Base-by-base conservation (phyloP, 805 yeast genomes). In the Vanderwaltozyma yarrowii region DNA sequence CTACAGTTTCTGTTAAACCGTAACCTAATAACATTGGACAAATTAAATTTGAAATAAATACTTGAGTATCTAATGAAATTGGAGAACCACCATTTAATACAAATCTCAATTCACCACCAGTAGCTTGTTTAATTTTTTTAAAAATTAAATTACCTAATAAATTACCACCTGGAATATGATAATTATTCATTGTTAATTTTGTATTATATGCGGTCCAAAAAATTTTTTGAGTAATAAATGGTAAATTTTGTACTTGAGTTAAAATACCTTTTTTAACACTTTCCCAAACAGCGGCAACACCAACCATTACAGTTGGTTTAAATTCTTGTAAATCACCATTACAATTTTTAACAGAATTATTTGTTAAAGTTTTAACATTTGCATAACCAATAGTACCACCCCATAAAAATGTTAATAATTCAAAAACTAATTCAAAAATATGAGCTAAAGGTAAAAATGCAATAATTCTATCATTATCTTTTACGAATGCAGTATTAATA, bases 221-320 rank as follows among this genome's bases (percentile, higher is more conserved):
- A 31, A 92, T 54, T 59, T 75, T 83, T 64, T 87, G 95, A 23
- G 75, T 71, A 18, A 78, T 49, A 10, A 76, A 49, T 13, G 95
- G 82, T 54, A 71, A 70, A 50, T 76, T 73, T 44, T 70, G 67
- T 45, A 92, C 73, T 65, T 88, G 87, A 38, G 74, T 74, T 42
- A 85, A 45, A 41, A 92, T 81, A 44, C 97, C 98, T 69, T 92
- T 92, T 63, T 88, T 81, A 43, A 92, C 84, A 25, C 81, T 73
- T 69, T 92, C 98, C 95, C 96, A 92, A 35, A 92, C 96, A 5
- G 97, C 95, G 13, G 97, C 96, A 37, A 92, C 98, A 62, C 95
- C 98, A 45, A 87, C 95, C 95, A 92, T 83, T 49, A 89, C 64
- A 9, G 96, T 83, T 42, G 98, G 98, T 60, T 77, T 72, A 64